Conservation (phyloP, 2,329 filamentous ascomycete genomes). For the Didymellaceae sp. region DNA sequence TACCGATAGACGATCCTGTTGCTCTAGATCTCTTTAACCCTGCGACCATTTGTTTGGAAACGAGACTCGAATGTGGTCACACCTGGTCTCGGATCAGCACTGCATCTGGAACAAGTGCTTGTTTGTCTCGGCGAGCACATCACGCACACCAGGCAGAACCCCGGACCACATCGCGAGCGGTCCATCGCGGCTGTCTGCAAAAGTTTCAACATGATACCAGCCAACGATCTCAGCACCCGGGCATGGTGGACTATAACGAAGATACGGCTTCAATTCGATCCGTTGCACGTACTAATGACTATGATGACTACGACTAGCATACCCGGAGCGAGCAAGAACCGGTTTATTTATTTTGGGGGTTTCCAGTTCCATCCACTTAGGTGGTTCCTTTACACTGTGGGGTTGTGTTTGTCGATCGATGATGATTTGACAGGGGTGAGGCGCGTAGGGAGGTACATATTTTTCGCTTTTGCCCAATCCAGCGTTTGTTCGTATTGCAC, state of each 20-base stretch:
- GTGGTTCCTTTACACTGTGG: conserved; percentile 1
- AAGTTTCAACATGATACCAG: conserved; percentile 41
- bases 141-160: background rate
- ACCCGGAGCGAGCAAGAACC: conserved; percentile 35
- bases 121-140: conserved; percentile 25
- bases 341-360: conserved; percentile 20
- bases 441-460: conserved; percentile 15
- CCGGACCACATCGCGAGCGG: background rate
- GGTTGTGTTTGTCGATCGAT: background rate
- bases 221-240: conserved; percentile 28
- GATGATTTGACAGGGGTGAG: background rate
- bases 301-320: conserved; percentile 48
- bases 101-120: conserved; percentile 17
- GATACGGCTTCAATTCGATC: conserved; percentile 25
- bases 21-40: conserved; percentile 2
- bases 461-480: conserved; percentile 8
- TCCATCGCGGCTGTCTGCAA: conserved; percentile 22
- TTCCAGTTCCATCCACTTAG: conserved; percentile 12
- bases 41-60: background rate
- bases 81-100: conserved; percentile 14
- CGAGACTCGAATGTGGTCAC: conserved; percentile 15
- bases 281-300: conserved; percentile 40
- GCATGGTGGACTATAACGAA: conserved; percentile 31
- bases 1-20: conserved; percentile 42
- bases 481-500: background rate